Percentiles rank a stretch among this genome's conserved stretches.
phyloP scores from a whole-genome alignment of 2,329 filamentous ascomycete species.

The Paraconiothyrium brasiliense region DNA sequence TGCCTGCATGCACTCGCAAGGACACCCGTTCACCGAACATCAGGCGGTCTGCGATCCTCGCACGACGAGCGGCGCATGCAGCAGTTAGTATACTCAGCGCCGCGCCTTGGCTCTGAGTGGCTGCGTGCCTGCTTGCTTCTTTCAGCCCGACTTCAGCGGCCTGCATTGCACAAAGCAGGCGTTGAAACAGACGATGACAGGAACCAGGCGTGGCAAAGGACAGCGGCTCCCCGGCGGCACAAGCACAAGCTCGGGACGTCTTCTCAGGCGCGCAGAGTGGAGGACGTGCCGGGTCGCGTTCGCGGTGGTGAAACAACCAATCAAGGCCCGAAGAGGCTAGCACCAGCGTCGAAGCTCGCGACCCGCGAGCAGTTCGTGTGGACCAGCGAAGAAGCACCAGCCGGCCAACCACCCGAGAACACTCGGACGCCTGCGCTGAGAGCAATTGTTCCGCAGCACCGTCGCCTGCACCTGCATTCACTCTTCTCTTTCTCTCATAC shows the following conservation, averaged over 20 bases:
- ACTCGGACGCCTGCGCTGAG: not conserved
- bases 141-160: not conserved
- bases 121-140: slow-evolving; percentile 3
- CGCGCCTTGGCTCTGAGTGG: not conserved
- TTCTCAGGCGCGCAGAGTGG: slow-evolving; percentile 10
- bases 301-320: slow-evolving; percentile 13
- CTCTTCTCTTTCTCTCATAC: not conserved
- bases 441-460: slow-evolving; percentile 6
- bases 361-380: slow-evolving; percentile 9
- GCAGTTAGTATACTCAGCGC: slow-evolving; percentile 2
- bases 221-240: not conserved
- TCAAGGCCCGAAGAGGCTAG: slow-evolving; percentile 9
- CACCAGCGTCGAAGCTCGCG: slow-evolving; percentile 7
- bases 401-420: slow-evolving; percentile 13
- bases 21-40: slow-evolving; percentile 2
- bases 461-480: not conserved
- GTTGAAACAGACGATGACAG: not conserved
- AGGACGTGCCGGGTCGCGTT: slow-evolving; percentile 6
- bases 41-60: slow-evolving; percentile 9
- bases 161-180: not conserved
- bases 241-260: not conserved
- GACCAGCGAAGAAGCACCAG: slow-evolving; percentile 2
- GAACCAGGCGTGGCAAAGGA: not conserved
- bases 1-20: not conserved
- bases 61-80: not conserved